These are phyloP conservation scores for Cinchona pubescens DNA, from an alignment of 257 asterid genomes.

Conservation along the genomic window DNA sequence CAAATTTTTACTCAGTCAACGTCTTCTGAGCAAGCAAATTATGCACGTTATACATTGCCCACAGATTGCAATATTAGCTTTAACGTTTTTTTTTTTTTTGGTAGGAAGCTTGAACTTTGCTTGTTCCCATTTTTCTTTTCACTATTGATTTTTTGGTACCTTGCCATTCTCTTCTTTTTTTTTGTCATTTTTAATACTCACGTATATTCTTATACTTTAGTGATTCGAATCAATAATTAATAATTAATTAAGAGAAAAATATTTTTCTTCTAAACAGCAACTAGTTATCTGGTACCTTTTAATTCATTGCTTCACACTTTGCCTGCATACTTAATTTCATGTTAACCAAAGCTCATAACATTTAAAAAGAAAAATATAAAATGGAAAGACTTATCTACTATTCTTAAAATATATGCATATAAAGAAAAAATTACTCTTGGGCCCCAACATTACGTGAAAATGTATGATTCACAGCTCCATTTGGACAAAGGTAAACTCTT, in stretches of 20 bases:
- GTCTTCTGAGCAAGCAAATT: background rate
- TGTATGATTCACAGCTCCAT: constrained; percentile 3
- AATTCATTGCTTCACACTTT: no score
- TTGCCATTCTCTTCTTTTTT: no score
- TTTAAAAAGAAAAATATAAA: no score
- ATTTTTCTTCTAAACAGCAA: no score
- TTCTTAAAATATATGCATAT: background rate
- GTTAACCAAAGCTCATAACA: background rate
- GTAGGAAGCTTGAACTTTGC: background rate
- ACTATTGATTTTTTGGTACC: background rate
- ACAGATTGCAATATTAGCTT: background rate
- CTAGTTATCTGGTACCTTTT: no score
- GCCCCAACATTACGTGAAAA: background rate
- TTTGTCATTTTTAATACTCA: no score
- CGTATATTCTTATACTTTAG: no score
- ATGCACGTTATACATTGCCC: background rate
- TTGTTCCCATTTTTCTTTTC: background rate
- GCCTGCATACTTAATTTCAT: no score
- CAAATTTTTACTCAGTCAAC: background rate
- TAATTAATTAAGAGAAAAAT: no score
- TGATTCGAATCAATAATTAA: no score
- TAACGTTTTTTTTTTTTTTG: no score
- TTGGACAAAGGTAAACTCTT: background rate
- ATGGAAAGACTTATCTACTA: background rate
- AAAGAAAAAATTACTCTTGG: background rate